These are phyloP conservation scores for Phytopythium kandeliae DNA, from an alignment of 352 stramenopile genomes.

Conservation along the genomic window DNA sequence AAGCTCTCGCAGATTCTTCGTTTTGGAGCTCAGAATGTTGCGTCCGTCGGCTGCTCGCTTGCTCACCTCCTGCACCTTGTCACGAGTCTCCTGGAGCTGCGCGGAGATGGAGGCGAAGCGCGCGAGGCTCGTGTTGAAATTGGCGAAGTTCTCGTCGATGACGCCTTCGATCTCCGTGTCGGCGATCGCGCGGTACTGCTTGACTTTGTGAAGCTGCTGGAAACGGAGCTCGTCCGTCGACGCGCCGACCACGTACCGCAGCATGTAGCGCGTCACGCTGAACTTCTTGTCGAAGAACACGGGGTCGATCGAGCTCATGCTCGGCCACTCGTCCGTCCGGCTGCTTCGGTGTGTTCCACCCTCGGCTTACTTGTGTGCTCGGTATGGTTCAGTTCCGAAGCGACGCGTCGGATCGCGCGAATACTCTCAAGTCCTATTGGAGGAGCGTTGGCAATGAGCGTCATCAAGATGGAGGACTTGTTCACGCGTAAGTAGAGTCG, in stretches of 20 bases:
- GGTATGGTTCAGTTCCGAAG: not conserved
- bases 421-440: no score
- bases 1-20: constrained; percentile 74
- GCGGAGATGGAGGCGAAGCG: constrained; percentile 74
- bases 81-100: constrained; percentile 69
- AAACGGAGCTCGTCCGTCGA: constrained; percentile 60
- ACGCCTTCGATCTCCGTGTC: constrained; percentile 78
- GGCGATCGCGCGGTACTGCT: constrained; percentile 50
- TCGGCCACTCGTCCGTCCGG: not conserved
- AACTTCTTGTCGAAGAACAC: constrained; percentile 86
- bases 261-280: constrained; percentile 69
- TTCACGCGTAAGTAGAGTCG: constrained; percentile 34
- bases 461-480: constrained; percentile 55
- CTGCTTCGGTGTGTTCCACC: not conserved
- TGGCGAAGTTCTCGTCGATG: constrained; percentile 79
- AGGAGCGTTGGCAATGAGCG: constrained; percentile 19
- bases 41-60: constrained; percentile 72
- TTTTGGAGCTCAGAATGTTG: constrained; percentile 79
- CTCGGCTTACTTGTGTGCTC: not conserved
- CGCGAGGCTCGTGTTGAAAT: constrained; percentile 82
- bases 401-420: constrained; percentile 13
- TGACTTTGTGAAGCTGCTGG: constrained; percentile 63
- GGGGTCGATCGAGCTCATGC: constrained; percentile 64
- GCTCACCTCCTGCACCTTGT: constrained; percentile 60
- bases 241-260: constrained; percentile 65